These are phyloP conservation scores for Xylaria polymorpha DNA, from an alignment of 2,329 filamentous ascomycete species.

Conservation along the genomic window DNA sequence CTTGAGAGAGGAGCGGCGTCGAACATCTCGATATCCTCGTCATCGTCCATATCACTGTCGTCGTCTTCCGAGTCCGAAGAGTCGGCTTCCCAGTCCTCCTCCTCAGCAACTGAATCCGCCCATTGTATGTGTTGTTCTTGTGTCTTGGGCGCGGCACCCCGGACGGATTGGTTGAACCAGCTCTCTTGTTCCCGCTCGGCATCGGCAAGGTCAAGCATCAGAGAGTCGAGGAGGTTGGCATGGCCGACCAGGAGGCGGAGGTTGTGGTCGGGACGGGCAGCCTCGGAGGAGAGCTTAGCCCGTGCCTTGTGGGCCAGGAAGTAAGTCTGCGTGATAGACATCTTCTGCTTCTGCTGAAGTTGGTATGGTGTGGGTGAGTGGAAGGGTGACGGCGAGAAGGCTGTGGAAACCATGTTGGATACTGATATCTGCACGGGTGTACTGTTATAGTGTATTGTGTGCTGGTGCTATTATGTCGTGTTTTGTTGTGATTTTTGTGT, in stretches of 20 bases:
- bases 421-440: constrained; percentile 24
- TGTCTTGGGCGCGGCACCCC: constrained; percentile 69
- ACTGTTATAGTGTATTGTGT: constrained; percentile 37
- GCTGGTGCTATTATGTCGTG: constrained; percentile 50
- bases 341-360: constrained; percentile 76
- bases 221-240: constrained; percentile 94
- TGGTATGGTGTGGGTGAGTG: constrained; percentile 49
- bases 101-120: constrained; percentile 79
- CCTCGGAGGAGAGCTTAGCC: constrained; percentile 94
- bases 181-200: constrained; percentile 95
- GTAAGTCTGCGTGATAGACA: constrained; percentile 99
- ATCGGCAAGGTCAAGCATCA: constrained; percentile 92
- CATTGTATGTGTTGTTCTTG: constrained; percentile 85
- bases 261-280: constrained; percentile 90
- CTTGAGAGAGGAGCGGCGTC: constrained; percentile 61
- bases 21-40: constrained; percentile 69
- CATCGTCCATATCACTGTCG: constrained; percentile 63
- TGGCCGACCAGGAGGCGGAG: constrained; percentile 95
- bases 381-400: constrained; percentile 43
- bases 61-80: constrained; percentile 65
- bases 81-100: constrained; percentile 74
- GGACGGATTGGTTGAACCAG: constrained; percentile 97
- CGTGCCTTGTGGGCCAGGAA: constrained; percentile 97
- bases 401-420: constrained; percentile 54
- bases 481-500: constrained; percentile 46